Evolutionary conservation across 2,329 filamentous ascomycete species (phyloP).

Genomic region (Fusarium sp.): DNA sequence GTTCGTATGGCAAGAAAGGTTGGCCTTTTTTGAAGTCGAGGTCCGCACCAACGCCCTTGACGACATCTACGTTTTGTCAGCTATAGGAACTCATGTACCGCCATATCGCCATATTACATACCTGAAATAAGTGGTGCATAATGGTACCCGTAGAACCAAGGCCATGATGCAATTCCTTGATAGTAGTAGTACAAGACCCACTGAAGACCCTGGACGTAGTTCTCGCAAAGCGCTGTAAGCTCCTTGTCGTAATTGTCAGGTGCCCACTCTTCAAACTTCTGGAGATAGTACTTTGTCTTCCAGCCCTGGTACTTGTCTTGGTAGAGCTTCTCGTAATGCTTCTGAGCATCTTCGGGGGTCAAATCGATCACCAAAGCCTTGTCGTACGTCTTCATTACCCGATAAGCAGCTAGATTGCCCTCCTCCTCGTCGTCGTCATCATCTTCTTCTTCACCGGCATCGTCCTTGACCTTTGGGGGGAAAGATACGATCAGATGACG

Average conservation of each 20-base stretch:
- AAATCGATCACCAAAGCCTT: slow-evolving; percentile 87
- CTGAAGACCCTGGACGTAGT: slow-evolving; percentile 96
- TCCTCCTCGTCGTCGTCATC: slow-evolving; percentile 75
- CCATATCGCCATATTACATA: slow-evolving; percentile 49
- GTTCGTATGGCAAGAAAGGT: slow-evolving; percentile 94
- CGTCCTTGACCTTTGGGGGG: slow-evolving; percentile 53
- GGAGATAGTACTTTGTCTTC: slow-evolving; percentile 94
- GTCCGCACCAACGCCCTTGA: slow-evolving; percentile 85
- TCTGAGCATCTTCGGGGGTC: slow-evolving; percentile 81
- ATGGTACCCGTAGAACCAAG: slow-evolving; percentile 97
- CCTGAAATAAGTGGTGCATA: slow-evolving; percentile 96
- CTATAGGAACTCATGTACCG: slow-evolving; percentile 49
- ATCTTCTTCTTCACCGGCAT: slow-evolving; percentile 61
- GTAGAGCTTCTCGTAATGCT: slow-evolving; percentile 85
- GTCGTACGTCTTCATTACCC: slow-evolving; percentile 91
- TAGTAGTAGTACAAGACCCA: slow-evolving; percentile 99
- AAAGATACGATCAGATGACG: slow-evolving; percentile 65
- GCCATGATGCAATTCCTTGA: slow-evolving; percentile 95
- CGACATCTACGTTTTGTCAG: slow-evolving; percentile 74
- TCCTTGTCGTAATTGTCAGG: slow-evolving; percentile 80
- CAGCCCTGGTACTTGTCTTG: slow-evolving; percentile 89
- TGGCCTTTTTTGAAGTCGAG: slow-evolving; percentile 94
- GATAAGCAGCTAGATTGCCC: slow-evolving; percentile 84
- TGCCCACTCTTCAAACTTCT: slow-evolving; percentile 89
- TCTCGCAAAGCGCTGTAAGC: slow-evolving; percentile 85